Base-by-base conservation (phyloP, 2,329 filamentous ascomycete genomes). In the Talaromyces albobiverticillius region DNA sequence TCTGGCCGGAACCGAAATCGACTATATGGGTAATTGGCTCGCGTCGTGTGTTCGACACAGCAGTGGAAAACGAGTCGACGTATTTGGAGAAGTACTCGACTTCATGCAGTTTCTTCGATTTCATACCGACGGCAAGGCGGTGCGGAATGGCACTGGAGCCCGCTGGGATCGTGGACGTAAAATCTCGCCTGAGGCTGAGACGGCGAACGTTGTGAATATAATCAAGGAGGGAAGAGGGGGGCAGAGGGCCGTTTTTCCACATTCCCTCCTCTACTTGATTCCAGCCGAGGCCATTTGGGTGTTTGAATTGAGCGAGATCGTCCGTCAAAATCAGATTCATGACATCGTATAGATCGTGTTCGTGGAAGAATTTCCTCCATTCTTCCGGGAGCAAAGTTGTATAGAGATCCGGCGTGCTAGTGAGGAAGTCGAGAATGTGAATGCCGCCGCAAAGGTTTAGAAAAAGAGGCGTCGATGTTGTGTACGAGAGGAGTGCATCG, bases 341-440 rank as follows among this genome's bases (percentile, higher is more conserved):
- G 8, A 96, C 80, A 51, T 83, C 81, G 79, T 90, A 87, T 7
- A 91, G 82, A 48, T 88, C 83, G 65, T 84, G 82, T 16, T 79
- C 72, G 32, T 87, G 74, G 60, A 97, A 86, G 74, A 91, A 97
- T 0, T 77, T 67, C 59, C 89, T 84, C 94, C 94, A 99, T 70
- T 91, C 85, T 57, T 81, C 69, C 0, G 91, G 89, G 1, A 99
- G 72, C 1, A 93, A 81, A 1, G 82, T 79, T 50, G 87, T 83
- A 69, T 96, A 99, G 0, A 96, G 80, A 59, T 90, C 88, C 4
- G 90, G 89, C 46, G 90, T 83, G 40, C 84, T 83, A 2, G 91
- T 96, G 74, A 96, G 90, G 73, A 99, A 97, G 70, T 99, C 94
- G 54, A 97, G 80, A 59, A 99, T 92, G 67, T 99, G 94, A 1